Base-by-base conservation (phyloP, 1,284 basidiomycete species). In the Puccinia triticina region DNA sequence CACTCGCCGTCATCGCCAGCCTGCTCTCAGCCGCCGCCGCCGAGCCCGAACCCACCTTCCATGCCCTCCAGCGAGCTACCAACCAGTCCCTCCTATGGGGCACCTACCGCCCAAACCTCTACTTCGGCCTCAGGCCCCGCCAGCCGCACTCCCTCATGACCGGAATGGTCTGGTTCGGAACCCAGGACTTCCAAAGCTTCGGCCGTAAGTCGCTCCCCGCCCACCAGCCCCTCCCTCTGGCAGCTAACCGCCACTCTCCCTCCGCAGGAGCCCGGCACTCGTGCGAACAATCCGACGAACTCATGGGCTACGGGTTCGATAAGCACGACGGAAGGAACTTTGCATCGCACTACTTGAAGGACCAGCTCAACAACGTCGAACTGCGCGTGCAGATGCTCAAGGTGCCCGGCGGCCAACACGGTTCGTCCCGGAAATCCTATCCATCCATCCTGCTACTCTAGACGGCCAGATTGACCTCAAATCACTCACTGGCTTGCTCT, bases 81-180 rank as follows among this genome's bases (percentile, higher is more conserved):
- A 64, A 85, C 29, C 43, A 79, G 16, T 91, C 92, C 11, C 87
- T 94, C n/a, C 87, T 94, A 84, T 97, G 95, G 95, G 94, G 94
- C 2, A 89, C 93, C 0, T 97, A 96, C 87, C 89, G 95, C 57
- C 94, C 95, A 0, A 94, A 94, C 85, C 90, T 97, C 43, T 98
- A 97, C 88, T 96, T 98, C 88, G 95, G 95, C 43, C 88, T 98
- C 77, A 89, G 94, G 67, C 93, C 95, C 29, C 90, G 92, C 66
- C 88, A 94, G 83, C 93, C 95, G 0, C 91, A 94, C 84, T 94
- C 94, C 18, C 89, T 97, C 40, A 91, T 96, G 91, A 93, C 93
- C 2, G 96, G 95, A 53, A 90, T 98, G 59, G 91, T 96, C 87
- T 98, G 95, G 95, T 93, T 93, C 87, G 93, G 94, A 34, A 91